phyloP scores from a whole-genome alignment of 2,329 filamentous ascomycete species.

The Sclerotinia sclerotiorum region DNA sequence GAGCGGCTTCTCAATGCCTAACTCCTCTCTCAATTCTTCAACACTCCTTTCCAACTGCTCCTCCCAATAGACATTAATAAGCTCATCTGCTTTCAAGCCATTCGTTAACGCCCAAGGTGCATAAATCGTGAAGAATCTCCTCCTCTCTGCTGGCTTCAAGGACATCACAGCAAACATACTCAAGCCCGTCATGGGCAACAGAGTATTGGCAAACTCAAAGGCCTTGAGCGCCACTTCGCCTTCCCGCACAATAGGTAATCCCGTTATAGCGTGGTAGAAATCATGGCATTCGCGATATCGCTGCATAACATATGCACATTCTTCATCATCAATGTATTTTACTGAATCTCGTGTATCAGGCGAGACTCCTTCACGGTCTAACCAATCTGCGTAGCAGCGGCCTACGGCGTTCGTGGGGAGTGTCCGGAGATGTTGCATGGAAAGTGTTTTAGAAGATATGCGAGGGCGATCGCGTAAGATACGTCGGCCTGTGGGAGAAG shows the following conservation, averaged over 20 bases:
- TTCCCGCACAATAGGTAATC: conserved; percentile 86
- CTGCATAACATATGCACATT: conserved; percentile 98
- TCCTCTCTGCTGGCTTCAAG: conserved; percentile 62
- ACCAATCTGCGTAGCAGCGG: conserved; percentile 79
- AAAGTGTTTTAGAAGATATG: conserved; percentile 72
- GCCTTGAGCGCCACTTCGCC: conserved; percentile 97
- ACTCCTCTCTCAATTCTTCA: conserved; percentile 65
- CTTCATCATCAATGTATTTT: conserved; percentile 88
- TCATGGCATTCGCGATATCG: conserved; percentile 96
- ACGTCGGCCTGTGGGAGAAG: conserved; percentile 76
- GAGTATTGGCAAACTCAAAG: conserved; percentile 93
- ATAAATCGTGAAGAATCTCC: conserved; percentile 71
- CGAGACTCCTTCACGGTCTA: conserved; percentile 90
- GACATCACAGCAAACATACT: conserved; percentile 70
- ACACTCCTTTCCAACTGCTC: conserved; percentile 86
- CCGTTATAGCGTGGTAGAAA: conserved; percentile 94
- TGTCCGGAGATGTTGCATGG: conserved; percentile 64
- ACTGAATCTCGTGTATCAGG: conserved; percentile 84
- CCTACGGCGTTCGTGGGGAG: conserved; percentile 76
- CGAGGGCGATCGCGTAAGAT: conserved; percentile 89
- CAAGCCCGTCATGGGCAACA: conserved; percentile 91
- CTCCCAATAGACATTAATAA: conserved; percentile 98
- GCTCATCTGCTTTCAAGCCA: conserved; percentile 70
- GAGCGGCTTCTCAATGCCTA: conserved; percentile 86
- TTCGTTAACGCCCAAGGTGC: conserved; percentile 89